These are phyloP conservation scores for Cupressus sempervirens DNA, from an alignment of 75 land plant species.

Conservation along the genomic window DNA sequence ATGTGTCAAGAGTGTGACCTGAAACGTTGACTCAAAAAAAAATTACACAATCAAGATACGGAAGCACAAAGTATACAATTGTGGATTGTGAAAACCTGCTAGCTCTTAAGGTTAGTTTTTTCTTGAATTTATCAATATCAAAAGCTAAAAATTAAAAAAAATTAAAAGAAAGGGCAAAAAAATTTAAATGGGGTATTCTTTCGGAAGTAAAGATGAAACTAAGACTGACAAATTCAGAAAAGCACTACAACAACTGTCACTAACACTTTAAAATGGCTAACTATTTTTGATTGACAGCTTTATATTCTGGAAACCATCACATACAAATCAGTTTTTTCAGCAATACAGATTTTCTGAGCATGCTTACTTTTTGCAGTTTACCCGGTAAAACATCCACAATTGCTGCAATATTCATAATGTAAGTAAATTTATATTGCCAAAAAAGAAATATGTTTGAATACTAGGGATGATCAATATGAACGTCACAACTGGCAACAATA, in stretches of 20 bases:
- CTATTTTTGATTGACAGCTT: not conserved
- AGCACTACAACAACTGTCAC: not conserved
- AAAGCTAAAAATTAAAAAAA: not conserved
- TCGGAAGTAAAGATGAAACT: not conserved
- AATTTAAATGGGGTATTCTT: not conserved
- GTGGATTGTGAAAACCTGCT: no score
- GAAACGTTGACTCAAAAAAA: no score
- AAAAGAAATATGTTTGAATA: not conserved
- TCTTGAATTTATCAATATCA: not conserved
- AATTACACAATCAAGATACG: no score
- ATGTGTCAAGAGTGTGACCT: no score
- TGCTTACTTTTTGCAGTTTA: slow-evolving; percentile 3
- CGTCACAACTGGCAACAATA: not conserved
- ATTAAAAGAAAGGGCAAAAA: not conserved
- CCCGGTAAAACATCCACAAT: not conserved
- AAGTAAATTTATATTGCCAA: not conserved
- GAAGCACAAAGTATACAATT: not conserved
- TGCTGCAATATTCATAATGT: not conserved
- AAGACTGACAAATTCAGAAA: not conserved
- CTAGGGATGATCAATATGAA: not conserved
- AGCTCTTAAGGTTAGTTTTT: not conserved
- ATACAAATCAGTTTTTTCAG: not conserved
- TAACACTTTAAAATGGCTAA: not conserved
- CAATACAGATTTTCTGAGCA: not conserved
- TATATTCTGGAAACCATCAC: not conserved